Evolutionary conservation across 257 asterid genomes (phyloP).

Genomic region (Solanum pinnatisectum): DNA sequence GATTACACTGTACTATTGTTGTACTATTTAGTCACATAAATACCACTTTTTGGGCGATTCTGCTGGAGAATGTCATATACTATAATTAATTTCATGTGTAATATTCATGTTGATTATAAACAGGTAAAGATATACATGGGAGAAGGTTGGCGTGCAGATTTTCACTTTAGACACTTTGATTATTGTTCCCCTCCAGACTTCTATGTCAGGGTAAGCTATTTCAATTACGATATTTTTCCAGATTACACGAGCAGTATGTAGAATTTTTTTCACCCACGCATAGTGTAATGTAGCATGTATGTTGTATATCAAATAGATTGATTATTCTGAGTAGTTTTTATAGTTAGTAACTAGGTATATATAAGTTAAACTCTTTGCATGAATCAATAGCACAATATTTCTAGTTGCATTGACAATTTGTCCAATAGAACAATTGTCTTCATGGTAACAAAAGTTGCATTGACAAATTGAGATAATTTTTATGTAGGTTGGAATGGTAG

Average conservation of each 20-base stretch:
- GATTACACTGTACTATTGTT: background rate
- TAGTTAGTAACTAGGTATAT: background rate
- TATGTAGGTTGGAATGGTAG: background rate
- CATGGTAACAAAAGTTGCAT: background rate
- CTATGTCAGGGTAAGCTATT: background rate
- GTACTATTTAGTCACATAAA: background rate
- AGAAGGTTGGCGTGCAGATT: slow-evolving; percentile 13
- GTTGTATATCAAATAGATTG: background rate
- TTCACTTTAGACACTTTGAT: slow-evolving; percentile 12
- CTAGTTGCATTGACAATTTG: background rate
- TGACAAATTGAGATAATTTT: background rate
- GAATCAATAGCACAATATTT: background rate
- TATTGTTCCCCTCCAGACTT: slow-evolving; percentile 13
- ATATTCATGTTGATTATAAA: background rate
- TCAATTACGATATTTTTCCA: background rate
- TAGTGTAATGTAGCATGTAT: background rate
- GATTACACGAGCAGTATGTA: background rate
- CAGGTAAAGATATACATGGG: slow-evolving; percentile 13
- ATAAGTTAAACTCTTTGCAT: background rate
- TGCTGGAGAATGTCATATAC: background rate
- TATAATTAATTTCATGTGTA: background rate
- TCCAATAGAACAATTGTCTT: background rate
- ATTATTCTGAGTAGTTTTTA: background rate
- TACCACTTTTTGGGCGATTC: background rate
- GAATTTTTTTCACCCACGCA: background rate